These are phyloP conservation scores for Paecilomyces sp. DNA, from an alignment of 2,329 filamentous ascomycete genomes.

Conservation along the genomic window DNA sequence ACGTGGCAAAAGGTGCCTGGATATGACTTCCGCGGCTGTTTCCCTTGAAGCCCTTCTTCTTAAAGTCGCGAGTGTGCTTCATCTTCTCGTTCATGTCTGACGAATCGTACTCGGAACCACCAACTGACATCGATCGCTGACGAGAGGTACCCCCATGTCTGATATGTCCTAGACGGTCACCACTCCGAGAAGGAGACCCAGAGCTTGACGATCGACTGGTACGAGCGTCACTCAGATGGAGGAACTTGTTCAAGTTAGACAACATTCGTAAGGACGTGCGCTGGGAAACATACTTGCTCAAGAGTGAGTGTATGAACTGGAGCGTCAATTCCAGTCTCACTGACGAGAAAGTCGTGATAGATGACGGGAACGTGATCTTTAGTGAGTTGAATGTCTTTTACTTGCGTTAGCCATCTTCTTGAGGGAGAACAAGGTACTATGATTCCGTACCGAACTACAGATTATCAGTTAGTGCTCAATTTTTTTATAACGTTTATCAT, in stretches of 20 bases:
- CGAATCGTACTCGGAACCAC: constrained; percentile 40
- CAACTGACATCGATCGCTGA: constrained; percentile 54
- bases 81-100: constrained; percentile 66
- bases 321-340: constrained; percentile 93
- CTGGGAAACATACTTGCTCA: constrained; percentile 54
- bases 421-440: not conserved
- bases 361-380: constrained; percentile 98
- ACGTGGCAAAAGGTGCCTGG: constrained; percentile 88
- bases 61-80: constrained; percentile 95
- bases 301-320: constrained; percentile 91
- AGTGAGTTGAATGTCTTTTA: constrained; percentile 85
- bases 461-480: constrained; percentile 5
- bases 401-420: constrained; percentile 59
- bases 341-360: constrained; percentile 97
- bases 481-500: not conserved
- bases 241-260: constrained; percentile 46
- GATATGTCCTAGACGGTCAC: constrained; percentile 7
- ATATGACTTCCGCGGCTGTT: constrained; percentile 93
- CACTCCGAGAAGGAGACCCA: constrained; percentile 34
- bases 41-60: constrained; percentile 89
- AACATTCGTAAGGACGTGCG: not conserved
- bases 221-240: constrained; percentile 67
- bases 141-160: constrained; percentile 17
- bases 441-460: constrained; percentile 16
- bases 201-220: constrained; percentile 39